These are phyloP conservation scores for Citropsis articulata DNA, from an alignment of 345 rosid species.

Conservation along the genomic window DNA sequence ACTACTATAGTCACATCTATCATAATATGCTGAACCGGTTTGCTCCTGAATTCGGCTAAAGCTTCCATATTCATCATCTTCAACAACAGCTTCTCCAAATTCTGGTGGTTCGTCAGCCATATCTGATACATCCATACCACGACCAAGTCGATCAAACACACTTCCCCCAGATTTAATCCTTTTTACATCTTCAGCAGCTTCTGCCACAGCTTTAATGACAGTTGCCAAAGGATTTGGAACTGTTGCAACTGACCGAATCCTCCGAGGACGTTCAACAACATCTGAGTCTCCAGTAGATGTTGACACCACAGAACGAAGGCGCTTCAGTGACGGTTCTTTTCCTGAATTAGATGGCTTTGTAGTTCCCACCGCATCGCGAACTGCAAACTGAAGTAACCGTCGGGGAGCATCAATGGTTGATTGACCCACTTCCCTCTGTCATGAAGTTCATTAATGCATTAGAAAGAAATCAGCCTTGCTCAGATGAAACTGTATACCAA, in stretches of 20 bases:
- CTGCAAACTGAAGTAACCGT: slow-evolving; percentile 91
- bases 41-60: slow-evolving; percentile 34
- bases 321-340: slow-evolving; percentile 65
- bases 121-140: slow-evolving; percentile 35
- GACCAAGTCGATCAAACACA: slow-evolving; percentile 92
- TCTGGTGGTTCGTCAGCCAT: slow-evolving; percentile 26
- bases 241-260: slow-evolving; percentile 64
- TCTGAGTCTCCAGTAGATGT: slow-evolving; percentile 48
- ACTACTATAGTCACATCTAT: slow-evolving; percentile 40
- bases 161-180: slow-evolving; percentile 60
- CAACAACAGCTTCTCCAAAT: slow-evolving; percentile 34
- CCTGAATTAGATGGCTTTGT: slow-evolving; percentile 43
- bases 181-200: slow-evolving; percentile 83
- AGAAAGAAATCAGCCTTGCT: background rate
- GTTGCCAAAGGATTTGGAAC: slow-evolving; percentile 71
- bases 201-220: slow-evolving; percentile 80
- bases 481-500: background rate
- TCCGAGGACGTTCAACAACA: slow-evolving; percentile 41
- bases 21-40: slow-evolving; percentile 20
- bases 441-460: slow-evolving; percentile 15
- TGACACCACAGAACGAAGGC: slow-evolving; percentile 84
- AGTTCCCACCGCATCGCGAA: slow-evolving; percentile 89
- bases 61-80: slow-evolving; percentile 44
- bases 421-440: slow-evolving; percentile 63
- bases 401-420: slow-evolving; percentile 66